A percentile compares a stretch with the other conserved stretches of the same genome.
phyloP scores from a whole-genome alignment of 371 early-diverging fungal genomes.

The Basidiobolus meristosporus region DNA sequence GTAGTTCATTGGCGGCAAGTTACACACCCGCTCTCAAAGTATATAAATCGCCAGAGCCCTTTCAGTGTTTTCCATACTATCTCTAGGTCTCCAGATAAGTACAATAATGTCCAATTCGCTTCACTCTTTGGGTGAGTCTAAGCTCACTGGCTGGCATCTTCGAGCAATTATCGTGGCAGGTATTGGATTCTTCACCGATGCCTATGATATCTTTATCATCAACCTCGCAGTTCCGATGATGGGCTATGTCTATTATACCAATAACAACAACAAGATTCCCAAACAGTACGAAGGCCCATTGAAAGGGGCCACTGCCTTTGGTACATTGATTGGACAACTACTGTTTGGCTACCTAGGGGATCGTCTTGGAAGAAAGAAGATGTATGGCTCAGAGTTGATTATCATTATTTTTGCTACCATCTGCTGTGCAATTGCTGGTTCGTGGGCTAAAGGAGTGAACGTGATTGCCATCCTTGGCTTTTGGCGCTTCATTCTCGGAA shows the following conservation, averaged over 20 bases:
- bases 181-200: constrained; percentile 73
- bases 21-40: no score
- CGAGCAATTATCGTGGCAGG: constrained; percentile 67
- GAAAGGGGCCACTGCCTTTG: no score
- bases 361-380: constrained; percentile 51
- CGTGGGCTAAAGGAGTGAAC: no score
- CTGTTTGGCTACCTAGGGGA: constrained; percentile 71
- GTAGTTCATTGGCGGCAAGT: no score
- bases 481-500: not conserved
- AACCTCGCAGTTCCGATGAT: constrained; percentile 72
- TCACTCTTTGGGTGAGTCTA: no score
- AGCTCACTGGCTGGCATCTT: no score
- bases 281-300: constrained; percentile 41
- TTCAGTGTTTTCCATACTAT: no score
- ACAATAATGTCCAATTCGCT: constrained; percentile 27
- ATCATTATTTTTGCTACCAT: not conserved
- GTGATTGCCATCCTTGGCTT: no score
- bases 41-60: no score
- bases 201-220: no score
- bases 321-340: constrained; percentile 75
- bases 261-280: constrained; percentile 17
- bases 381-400: not conserved
- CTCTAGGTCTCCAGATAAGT: constrained; percentile 12
- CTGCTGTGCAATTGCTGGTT: not conserved
- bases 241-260: constrained; percentile 42